Evolutionary conservation across 192 early-diverging fungal genomes (phyloP).

Genomic region (Lobulomyces angularis): DNA sequence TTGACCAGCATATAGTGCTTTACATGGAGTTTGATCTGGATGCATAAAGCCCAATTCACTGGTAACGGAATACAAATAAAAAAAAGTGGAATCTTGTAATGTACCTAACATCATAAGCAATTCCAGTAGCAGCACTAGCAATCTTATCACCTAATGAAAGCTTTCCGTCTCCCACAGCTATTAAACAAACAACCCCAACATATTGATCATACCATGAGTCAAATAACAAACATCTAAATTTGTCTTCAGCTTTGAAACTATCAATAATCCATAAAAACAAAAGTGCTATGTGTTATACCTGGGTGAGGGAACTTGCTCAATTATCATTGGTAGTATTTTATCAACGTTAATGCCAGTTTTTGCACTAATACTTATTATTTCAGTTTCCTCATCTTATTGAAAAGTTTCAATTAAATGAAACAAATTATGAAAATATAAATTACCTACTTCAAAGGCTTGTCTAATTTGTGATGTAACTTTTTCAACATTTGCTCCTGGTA

Average conservation of each 20-base stretch:
- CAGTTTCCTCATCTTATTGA: too few relatives aligned
- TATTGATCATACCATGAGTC: slow-evolving; percentile 98
- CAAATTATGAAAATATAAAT: too few relatives aligned
- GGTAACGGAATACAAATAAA: too few relatives aligned
- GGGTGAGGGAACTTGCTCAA: slow-evolving; percentile 63
- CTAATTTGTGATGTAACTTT: slow-evolving; percentile 67
- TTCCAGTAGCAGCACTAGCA: slow-evolving; percentile 60
- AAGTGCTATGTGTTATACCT: not conserved
- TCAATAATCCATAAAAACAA: slow-evolving; percentile 6
- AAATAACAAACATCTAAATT: slow-evolving; percentile 81
- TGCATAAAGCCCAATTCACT: slow-evolving; percentile 90
- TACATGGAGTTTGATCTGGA: slow-evolving; percentile 64
- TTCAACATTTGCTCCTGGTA: slow-evolving; percentile 75
- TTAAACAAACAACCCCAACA: slow-evolving; percentile 87
- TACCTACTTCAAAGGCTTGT: slow-evolving; percentile 73
- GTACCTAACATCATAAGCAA: slow-evolving; percentile 73
- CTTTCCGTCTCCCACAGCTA: slow-evolving; percentile 76
- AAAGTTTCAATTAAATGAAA: too few relatives aligned
- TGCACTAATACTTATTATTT: too few relatives aligned
- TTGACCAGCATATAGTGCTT: slow-evolving; percentile 29
- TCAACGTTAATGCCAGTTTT: slow-evolving; percentile 59
- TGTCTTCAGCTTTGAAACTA: slow-evolving; percentile 43
- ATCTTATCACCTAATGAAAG: slow-evolving; percentile 67
- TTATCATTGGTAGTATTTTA: slow-evolving; percentile 60
- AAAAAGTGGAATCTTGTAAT: too few relatives aligned